Evolutionary conservation across 352 stramenopile genomes (phyloP).

Genomic region (Phytophthora rubi): DNA sequence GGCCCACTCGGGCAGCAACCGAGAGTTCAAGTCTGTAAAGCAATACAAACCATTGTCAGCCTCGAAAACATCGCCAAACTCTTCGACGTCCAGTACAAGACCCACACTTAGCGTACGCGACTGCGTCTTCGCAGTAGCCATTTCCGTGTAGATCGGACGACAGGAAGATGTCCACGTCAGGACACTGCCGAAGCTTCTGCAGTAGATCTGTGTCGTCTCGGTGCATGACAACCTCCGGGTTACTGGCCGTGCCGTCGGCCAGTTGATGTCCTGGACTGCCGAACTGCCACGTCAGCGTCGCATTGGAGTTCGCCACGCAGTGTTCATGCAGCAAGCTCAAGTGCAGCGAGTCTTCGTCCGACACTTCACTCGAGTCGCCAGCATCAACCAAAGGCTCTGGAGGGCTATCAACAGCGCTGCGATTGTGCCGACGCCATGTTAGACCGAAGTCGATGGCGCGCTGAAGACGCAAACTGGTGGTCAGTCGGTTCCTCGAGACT

Average conservation of each 20-base stretch:
- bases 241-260: constrained; percentile 23
- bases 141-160: constrained; percentile 42
- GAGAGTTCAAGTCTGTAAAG: constrained; percentile 38
- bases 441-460: constrained; percentile 9
- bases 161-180: constrained; percentile 59
- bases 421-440: constrained; percentile 12
- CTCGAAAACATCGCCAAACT: neutral
- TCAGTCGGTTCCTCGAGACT: constrained; percentile 10
- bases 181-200: constrained; percentile 42
- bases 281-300: constrained; percentile 39
- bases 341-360: constrained; percentile 32
- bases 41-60: constrained; percentile 4
- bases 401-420: neutral
- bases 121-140: constrained; percentile 61
- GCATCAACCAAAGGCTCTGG: constrained; percentile 10
- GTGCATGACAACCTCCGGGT: constrained; percentile 30
- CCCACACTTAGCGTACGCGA: constrained; percentile 57
- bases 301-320: constrained; percentile 29
- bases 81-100: neutral
- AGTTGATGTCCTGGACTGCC: constrained; percentile 35
- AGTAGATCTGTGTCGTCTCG: constrained; percentile 32
- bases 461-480: constrained; percentile 10
- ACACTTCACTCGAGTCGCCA: constrained; percentile 23
- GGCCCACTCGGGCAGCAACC: constrained; percentile 41
- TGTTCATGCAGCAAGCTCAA: constrained; percentile 43